A percentile compares a stretch with the other conserved stretches of the same genome.
These are phyloP conservation scores for Suhomyces chickasaworum DNA, from an alignment of 1,139 yeast species.

Conservation along the genomic window DNA sequence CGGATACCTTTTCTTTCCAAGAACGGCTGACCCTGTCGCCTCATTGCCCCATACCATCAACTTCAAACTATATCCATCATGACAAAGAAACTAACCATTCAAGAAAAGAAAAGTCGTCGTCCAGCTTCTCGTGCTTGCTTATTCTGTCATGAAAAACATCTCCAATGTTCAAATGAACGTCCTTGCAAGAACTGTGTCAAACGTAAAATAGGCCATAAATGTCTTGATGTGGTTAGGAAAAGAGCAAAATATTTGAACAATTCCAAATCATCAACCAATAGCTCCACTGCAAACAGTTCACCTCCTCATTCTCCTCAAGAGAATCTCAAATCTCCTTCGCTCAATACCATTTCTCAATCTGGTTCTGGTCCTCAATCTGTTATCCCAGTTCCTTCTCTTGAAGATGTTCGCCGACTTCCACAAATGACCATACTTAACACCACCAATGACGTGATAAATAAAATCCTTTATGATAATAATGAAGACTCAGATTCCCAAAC, in stretches of 20 bases:
- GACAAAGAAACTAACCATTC: constrained; percentile 61
- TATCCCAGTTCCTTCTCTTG: not conserved
- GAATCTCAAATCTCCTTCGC: constrained; percentile 1
- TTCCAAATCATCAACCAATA: constrained; percentile 7
- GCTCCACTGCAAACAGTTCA: constrained; percentile 8
- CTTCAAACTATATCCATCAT: constrained; percentile 26
- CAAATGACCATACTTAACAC: constrained; percentile 33
- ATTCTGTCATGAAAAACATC: constrained; percentile 70
- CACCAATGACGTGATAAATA: constrained; percentile 43
- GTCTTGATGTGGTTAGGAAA: constrained; percentile 63
- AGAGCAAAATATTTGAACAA: constrained; percentile 45
- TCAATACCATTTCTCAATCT: not conserved
- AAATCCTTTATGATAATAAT: constrained; percentile 22
- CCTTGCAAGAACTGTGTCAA: constrained; percentile 74
- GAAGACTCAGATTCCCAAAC: constrained; percentile 22
- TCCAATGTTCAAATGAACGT: constrained; percentile 61
- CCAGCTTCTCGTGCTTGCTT: constrained; percentile 71
- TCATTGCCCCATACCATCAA: not conserved
- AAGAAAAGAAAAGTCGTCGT: constrained; percentile 54
- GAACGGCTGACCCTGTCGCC: not conserved
- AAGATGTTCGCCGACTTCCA: constrained; percentile 10
- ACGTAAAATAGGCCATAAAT: constrained; percentile 54
- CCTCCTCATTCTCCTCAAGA: constrained; percentile 6
- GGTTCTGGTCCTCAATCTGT: not conserved
- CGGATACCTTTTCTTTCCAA: not conserved